These are phyloP conservation scores for Boletus coccyginus DNA, from an alignment of 768 basidiomycete species.

Conservation along the genomic window DNA sequence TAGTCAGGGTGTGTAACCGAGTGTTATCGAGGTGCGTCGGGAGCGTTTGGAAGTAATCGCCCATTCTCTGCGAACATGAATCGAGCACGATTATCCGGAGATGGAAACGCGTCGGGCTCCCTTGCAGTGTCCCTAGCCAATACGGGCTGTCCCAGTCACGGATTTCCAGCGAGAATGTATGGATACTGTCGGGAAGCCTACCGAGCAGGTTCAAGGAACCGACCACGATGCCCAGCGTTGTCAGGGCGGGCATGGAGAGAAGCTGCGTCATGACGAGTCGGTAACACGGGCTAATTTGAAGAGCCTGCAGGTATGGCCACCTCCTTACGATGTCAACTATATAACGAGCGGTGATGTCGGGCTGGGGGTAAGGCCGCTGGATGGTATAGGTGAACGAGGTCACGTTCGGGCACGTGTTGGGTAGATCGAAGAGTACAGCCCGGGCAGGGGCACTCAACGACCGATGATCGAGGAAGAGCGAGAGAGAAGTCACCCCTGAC, in stretches of 20 bases:
- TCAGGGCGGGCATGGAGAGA: not conserved
- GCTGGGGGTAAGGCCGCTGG: no score
- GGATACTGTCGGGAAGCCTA: not conserved
- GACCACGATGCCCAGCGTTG: not conserved
- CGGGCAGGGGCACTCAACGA: no score
- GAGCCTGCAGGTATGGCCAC: not conserved
- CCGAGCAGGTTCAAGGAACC: fast-evolving
- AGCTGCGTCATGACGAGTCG: not conserved
- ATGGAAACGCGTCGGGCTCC: not conserved
- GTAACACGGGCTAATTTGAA: not conserved
- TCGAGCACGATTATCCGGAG: not conserved
- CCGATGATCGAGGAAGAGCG: not conserved
- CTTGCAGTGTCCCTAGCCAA: no score
- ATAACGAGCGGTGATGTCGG: not conserved
- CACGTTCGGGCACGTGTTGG: not conserved
- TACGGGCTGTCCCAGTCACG: no score
- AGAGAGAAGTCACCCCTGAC: not conserved
- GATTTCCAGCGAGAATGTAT: not conserved
- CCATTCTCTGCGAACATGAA: no score
- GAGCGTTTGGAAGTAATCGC: not conserved
- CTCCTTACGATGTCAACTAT: not conserved
- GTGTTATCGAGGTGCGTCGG: not conserved
- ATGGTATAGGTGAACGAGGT: not conserved
- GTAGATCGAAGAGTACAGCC: not conserved
- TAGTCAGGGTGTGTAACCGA: not conserved